Evolutionary conservation across 208 protist species (phyloP).

Genomic region (Wallacemonas sp.): DNA sequence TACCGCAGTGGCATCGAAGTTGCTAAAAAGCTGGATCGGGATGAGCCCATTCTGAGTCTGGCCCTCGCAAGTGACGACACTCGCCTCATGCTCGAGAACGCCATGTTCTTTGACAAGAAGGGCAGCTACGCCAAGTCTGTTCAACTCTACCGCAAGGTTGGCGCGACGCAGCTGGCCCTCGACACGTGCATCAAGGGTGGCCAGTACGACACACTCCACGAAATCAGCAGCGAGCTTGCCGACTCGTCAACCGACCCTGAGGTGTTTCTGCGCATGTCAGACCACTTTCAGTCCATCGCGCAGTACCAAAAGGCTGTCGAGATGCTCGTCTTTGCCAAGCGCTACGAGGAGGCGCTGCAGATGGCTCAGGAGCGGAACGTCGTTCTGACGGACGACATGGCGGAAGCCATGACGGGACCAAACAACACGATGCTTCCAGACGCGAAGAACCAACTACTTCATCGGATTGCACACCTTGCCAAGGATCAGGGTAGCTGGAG

Average conservation of each 20-base stretch:
- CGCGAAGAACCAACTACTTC: constrained; percentile 53
- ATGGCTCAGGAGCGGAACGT: constrained; percentile 84
- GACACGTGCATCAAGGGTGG: constrained; percentile 91
- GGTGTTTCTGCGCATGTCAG: constrained; percentile 91
- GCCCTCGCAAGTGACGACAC: constrained; percentile 75
- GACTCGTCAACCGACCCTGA: constrained; percentile 71
- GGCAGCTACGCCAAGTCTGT: constrained; percentile 91
- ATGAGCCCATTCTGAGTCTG: constrained; percentile 73
- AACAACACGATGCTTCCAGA: constrained; percentile 47
- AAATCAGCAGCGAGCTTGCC: constrained; percentile 92
- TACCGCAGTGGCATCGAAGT: constrained; percentile 92
- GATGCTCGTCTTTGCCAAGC: constrained; percentile 92
- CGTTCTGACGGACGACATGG: constrained; percentile 91
- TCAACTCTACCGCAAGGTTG: constrained; percentile 93
- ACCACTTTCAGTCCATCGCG: constrained; percentile 86
- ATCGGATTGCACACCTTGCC: constrained; percentile 82
- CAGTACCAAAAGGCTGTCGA: constrained; percentile 92
- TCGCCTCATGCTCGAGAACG: constrained; percentile 88
- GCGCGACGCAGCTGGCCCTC: constrained; percentile 88
- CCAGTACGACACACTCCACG: constrained; percentile 91
- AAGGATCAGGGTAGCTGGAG: constrained; percentile 91
- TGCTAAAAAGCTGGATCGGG: constrained; percentile 66
- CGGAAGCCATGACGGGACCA: constrained; percentile 86
- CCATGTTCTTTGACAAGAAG: constrained; percentile 87
- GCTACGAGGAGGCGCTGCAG: constrained; percentile 85